phyloP scores from a whole-genome alignment of 345 rosid genomes.

The Camelina neglecta region DNA sequence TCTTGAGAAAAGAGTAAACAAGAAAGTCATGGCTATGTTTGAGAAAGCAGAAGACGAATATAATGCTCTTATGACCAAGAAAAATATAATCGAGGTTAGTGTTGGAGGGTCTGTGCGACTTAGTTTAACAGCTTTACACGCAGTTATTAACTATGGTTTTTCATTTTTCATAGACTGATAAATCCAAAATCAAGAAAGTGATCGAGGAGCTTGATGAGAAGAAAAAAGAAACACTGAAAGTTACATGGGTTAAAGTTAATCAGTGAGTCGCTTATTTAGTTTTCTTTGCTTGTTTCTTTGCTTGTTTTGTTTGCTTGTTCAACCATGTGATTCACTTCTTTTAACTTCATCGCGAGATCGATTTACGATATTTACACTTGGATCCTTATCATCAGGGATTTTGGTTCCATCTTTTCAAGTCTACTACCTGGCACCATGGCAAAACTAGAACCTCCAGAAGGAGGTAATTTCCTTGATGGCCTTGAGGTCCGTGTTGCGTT shows the following conservation, averaged over 20 bases:
- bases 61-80: slow-evolving; percentile 80
- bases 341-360: background rate
- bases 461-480: slow-evolving; percentile 86
- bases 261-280: slow-evolving; percentile 48
- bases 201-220: slow-evolving; percentile 98
- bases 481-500: slow-evolving; percentile 97
- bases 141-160: slow-evolving; percentile 20
- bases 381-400: slow-evolving; percentile 60
- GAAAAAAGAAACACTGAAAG: slow-evolving; percentile 89
- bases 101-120: slow-evolving; percentile 30
- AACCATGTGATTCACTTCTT: slow-evolving; percentile 12
- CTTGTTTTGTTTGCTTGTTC: slow-evolving; percentile 11
- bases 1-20: slow-evolving; percentile 94
- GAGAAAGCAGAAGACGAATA: slow-evolving; percentile 98
- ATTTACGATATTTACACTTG: background rate
- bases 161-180: slow-evolving; percentile 62
- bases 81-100: slow-evolving; percentile 87
- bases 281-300: slow-evolving; percentile 9
- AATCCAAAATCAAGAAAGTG: slow-evolving; percentile 88
- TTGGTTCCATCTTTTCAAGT: slow-evolving; percentile 93
- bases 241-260: slow-evolving; percentile 96
- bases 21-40: slow-evolving; percentile 97
- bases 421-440: slow-evolving; percentile 91
- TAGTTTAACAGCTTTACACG: slow-evolving; percentile 4
- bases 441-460: slow-evolving; percentile 90